These are phyloP conservation scores for Colletotrichum euphorbiae DNA, from an alignment of 2,329 filamentous ascomycete genomes.

Conservation along the genomic window DNA sequence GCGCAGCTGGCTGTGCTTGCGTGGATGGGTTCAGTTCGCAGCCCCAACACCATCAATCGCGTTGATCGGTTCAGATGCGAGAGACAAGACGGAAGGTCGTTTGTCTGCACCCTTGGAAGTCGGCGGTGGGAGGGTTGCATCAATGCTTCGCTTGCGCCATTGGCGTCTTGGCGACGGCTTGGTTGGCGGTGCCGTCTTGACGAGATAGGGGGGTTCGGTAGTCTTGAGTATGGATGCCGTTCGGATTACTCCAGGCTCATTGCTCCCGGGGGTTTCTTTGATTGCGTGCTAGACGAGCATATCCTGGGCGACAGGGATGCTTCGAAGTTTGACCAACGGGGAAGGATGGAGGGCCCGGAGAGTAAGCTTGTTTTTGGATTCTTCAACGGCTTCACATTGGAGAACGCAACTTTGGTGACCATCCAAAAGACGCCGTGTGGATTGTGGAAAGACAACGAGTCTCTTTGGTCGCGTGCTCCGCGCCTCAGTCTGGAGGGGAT, in stretches of 20 bases:
- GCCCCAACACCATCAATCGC: neutral
- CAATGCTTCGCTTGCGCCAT: slow-evolving; percentile 12
- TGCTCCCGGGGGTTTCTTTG: neutral
- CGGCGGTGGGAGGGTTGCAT: slow-evolving; percentile 21
- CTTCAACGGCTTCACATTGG: neutral
- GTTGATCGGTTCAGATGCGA: slow-evolving; percentile 15
- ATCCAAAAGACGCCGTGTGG: no score
- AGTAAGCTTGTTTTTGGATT: slow-evolving; percentile 27
- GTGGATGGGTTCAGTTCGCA: slow-evolving; percentile 11
- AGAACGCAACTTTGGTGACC: neutral
- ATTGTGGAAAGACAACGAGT: no score
- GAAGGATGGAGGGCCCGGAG: no score
- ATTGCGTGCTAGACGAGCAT: neutral
- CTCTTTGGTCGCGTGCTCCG: neutral
- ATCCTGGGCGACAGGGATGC: neutral
- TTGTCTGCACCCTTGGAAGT: slow-evolving; percentile 5
- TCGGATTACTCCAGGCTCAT: neutral
- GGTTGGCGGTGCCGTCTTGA: neutral
- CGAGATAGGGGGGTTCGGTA: slow-evolving; percentile 10
- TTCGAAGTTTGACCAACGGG: neutral
- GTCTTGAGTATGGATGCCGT: neutral
- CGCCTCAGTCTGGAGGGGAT: neutral
- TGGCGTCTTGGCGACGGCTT: slow-evolving; percentile 33
- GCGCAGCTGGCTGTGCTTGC: slow-evolving; percentile 10
- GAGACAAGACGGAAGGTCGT: slow-evolving; percentile 37